Evolutionary conservation across 164 flowering plant species (phyloP).

Genomic region (Paratinospora sagittata): DNA sequence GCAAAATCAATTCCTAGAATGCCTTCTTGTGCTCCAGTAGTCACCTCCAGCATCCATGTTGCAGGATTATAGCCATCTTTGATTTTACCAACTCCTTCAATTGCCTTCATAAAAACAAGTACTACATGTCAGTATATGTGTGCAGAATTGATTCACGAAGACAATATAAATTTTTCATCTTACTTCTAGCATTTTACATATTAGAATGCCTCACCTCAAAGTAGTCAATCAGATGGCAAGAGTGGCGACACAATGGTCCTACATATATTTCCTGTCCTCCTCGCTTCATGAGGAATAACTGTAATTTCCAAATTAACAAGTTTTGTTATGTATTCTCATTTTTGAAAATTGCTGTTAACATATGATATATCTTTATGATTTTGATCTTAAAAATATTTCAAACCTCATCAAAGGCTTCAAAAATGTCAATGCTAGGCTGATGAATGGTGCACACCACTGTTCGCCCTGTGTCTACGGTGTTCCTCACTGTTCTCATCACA

Average conservation of each 20-base stretch:
- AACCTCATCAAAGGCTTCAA: conserved; percentile 54
- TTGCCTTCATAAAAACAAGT: conserved; percentile 20
- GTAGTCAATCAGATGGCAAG: conserved; percentile 63
- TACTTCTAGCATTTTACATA: no score
- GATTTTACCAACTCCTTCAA: conserved; percentile 22
- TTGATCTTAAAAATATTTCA: neutral
- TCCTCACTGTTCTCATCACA: conserved; percentile 40
- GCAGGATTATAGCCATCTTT: no score
- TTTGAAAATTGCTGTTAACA: neutral
- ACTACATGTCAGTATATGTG: no score
- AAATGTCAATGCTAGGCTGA: conserved; percentile 46
- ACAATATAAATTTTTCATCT: no score
- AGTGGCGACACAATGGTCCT: conserved; percentile 67
- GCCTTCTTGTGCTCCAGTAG: conserved; percentile 20
- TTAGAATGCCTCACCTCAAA: conserved; percentile 48
- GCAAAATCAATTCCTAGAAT: conserved; percentile 20
- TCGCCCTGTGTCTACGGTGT: conserved; percentile 31
- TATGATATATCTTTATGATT: no score
- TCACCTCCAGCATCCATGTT: conserved; percentile 37
- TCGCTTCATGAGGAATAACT: conserved; percentile 92
- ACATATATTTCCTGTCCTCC: conserved; percentile 91
- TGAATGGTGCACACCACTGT: conserved; percentile 48
- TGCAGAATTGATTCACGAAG: no score
- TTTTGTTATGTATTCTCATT: neutral
- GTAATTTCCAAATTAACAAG: neutral